These are phyloP conservation scores for Calocybe indica DNA, from an alignment of 768 basidiomycete species.

Conservation along the genomic window DNA sequence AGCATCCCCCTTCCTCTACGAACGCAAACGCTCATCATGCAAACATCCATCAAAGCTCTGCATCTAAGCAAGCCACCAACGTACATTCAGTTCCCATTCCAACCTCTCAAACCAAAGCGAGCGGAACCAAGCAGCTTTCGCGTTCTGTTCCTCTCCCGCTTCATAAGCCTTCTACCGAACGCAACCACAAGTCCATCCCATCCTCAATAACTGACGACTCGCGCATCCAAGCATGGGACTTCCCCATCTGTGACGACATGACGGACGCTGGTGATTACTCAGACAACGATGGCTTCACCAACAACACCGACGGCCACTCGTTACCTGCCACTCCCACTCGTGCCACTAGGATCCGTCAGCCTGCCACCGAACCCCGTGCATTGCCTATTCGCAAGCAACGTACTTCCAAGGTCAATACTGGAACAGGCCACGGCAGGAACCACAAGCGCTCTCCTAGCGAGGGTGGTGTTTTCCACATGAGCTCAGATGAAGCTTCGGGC, in stretches of 20 bases:
- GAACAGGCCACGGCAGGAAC: slow-evolving; percentile 20
- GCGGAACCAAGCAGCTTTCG: slow-evolving; percentile 24
- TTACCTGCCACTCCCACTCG: slow-evolving; percentile 54
- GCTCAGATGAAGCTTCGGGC: slow-evolving; percentile 48
- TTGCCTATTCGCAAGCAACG: slow-evolving; percentile 30
- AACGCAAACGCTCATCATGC: too few species aligned
- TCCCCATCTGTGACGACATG: slow-evolving; percentile 72
- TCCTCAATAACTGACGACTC: slow-evolving; percentile 14
- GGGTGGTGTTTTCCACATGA: slow-evolving; percentile 63
- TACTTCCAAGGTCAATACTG: slow-evolving; percentile 3
- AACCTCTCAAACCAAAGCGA: background rate
- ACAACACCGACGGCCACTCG: slow-evolving; percentile 23
- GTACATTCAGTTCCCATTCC: background rate
- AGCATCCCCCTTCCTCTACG: background rate
- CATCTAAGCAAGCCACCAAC: background rate
- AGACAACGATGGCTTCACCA: slow-evolving; percentile 9
- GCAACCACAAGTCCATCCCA: slow-evolving; percentile 16
- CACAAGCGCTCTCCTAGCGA: slow-evolving; percentile 66
- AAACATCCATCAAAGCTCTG: background rate
- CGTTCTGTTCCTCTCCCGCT: slow-evolving; percentile 48
- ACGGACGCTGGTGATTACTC: slow-evolving; percentile 36
- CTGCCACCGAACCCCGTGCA: slow-evolving; percentile 41
- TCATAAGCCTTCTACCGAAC: slow-evolving; percentile 25
- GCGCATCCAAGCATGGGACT: slow-evolving; percentile 21
- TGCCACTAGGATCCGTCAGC: slow-evolving; percentile 20